These are phyloP conservation scores for Calocera cornea DNA, from an alignment of 768 basidiomycete species.

Conservation along the genomic window DNA sequence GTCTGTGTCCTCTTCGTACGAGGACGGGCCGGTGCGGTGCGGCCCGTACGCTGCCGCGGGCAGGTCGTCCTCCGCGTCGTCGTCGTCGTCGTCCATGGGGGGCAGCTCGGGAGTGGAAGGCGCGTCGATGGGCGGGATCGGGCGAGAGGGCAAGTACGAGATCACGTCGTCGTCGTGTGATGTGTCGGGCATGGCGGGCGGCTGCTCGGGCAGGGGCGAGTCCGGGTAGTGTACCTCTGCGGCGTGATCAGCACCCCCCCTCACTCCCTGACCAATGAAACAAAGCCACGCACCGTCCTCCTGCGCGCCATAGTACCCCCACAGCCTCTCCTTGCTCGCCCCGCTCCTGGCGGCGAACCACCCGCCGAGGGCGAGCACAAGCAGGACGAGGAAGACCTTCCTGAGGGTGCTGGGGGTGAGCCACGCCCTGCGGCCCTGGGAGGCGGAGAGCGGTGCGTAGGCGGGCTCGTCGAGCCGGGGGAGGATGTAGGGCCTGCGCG, in stretches of 20 bases:
- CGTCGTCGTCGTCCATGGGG: neutral
- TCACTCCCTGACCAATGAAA: neutral
- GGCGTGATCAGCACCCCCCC: neutral
- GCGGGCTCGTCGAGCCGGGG: neutral
- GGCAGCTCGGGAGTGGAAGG: neutral
- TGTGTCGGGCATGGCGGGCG: neutral
- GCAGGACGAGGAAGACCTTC: neutral
- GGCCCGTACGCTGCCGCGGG: constrained; percentile 11
- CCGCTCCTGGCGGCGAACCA: neutral
- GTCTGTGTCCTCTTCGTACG: constrained; percentile 63
- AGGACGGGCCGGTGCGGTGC: constrained; percentile 23
- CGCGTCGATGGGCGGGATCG: neutral
- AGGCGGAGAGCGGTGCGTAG: neutral
- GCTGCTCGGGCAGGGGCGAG: neutral
- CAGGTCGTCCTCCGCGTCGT: neutral
- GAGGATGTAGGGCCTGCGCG: neutral
- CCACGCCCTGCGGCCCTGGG: neutral
- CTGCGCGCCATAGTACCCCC: neutral
- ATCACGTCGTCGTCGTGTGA: neutral
- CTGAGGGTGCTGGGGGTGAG: neutral
- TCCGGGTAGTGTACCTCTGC: neutral
- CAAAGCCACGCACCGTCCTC: neutral
- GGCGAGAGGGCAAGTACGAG: neutral
- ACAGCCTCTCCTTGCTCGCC: neutral
- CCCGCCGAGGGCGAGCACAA: neutral